Percentiles rank a stretch among this genome's conserved stretches.
These are phyloP conservation scores for Caryopteris hybrid DNA, from an alignment of 305 asterid species.

Conservation along the genomic window DNA sequence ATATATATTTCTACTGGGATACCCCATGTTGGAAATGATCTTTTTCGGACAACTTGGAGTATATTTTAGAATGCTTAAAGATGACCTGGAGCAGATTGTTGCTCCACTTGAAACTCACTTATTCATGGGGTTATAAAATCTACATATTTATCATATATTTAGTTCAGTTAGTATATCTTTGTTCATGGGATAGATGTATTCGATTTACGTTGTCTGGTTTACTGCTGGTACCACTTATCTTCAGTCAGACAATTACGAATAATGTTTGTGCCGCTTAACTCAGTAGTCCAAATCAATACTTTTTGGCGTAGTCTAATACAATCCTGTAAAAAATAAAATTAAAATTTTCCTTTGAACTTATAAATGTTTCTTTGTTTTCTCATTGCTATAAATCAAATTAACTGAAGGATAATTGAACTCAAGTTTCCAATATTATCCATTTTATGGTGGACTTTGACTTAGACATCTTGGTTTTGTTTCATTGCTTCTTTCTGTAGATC, in stretches of 20 bases:
- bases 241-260: not conserved
- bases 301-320: not conserved
- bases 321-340: not conserved
- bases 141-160: not conserved
- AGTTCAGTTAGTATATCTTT: not conserved
- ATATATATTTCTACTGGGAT: not conserved
- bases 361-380: not conserved
- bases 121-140: not conserved
- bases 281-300: not conserved
- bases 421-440: not conserved
- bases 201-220: not conserved
- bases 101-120: not conserved
- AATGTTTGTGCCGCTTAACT: not conserved
- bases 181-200: constrained; percentile 11
- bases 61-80: not conserved
- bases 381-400: not conserved
- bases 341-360: not conserved
- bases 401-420: not conserved
- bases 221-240: not conserved
- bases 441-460: not conserved
- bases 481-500: not conserved
- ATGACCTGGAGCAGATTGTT: not conserved
- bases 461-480: not conserved
- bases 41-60: not conserved
- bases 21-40: not conserved